These are phyloP conservation scores for Sonneratia alba DNA, from an alignment of 345 rosid genomes.

Conservation along the genomic window DNA sequence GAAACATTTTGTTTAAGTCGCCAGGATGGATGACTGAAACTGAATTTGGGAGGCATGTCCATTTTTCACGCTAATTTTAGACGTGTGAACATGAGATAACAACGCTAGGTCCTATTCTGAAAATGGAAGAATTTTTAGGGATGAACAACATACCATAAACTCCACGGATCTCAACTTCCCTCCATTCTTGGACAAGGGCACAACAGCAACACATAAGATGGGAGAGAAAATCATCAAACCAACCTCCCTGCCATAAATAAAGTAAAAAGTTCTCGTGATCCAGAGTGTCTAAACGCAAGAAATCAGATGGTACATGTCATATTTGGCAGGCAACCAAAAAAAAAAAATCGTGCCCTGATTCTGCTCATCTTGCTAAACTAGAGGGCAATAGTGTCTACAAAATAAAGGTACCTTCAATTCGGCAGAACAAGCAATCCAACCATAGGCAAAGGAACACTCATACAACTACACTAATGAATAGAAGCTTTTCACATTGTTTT, in stretches of 20 bases:
- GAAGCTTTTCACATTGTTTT: background rate
- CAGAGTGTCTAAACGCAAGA: background rate
- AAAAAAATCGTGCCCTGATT: no score
- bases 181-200: constrained; percentile 94
- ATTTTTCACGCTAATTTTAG: background rate
- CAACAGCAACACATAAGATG: constrained; percentile 98
- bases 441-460: background rate
- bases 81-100: background rate
- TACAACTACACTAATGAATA: background rate
- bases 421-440: background rate
- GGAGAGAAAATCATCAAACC: constrained; percentile 83
- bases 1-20: background rate
- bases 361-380: background rate
- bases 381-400: background rate
- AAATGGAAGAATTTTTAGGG: background rate
- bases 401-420: background rate
- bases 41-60: background rate
- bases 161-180: constrained; percentile 91
- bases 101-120: background rate
- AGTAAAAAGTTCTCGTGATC: background rate
- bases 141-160: constrained; percentile 36
- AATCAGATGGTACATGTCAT: background rate
- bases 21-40: background rate
- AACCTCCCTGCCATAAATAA: constrained; percentile 60
- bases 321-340: no score